phyloP scores from a whole-genome alignment of 345 rosid species.

The Zanthoxylum bungeanum region DNA sequence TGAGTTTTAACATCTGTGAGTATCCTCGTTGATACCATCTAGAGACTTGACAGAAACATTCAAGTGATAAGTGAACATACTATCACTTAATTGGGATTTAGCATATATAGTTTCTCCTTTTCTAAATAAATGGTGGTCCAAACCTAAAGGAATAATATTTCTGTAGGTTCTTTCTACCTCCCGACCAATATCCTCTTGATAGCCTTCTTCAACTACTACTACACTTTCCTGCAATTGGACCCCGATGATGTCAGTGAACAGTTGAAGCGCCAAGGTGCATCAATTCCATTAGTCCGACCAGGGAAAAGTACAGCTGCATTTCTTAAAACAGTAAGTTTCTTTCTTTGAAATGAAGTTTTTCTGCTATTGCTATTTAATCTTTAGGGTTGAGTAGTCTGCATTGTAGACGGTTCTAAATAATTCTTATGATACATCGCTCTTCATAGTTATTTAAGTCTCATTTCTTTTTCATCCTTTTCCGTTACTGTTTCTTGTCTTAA shows the following conservation, averaged over 20 bases:
- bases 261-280: constrained; percentile 94
- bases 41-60: not conserved
- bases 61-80: not conserved
- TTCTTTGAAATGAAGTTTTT: not conserved
- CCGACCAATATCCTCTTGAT: constrained; percentile 87
- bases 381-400: not conserved
- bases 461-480: not conserved
- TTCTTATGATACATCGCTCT: not conserved
- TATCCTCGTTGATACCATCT: not conserved
- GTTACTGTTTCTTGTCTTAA: not conserved
- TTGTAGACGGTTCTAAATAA: not conserved
- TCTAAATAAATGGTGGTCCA: not conserved
- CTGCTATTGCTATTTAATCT: not conserved
- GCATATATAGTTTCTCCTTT: not conserved
- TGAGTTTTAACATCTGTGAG: not conserved
- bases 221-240: constrained; percentile 94
- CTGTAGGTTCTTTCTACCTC: constrained; percentile 86
- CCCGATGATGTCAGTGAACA: constrained; percentile 99
- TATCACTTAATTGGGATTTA: not conserved
- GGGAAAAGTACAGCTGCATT: constrained; percentile 92
- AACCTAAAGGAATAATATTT: constrained; percentile 10
- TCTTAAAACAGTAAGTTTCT: constrained; percentile 67
- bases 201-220: constrained; percentile 98
- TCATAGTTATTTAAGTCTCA: not conserved
- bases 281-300: constrained; percentile 88